Conservation (phyloP, 2,329 filamentous ascomycete species). For the Diaporthe vaccinii region DNA sequence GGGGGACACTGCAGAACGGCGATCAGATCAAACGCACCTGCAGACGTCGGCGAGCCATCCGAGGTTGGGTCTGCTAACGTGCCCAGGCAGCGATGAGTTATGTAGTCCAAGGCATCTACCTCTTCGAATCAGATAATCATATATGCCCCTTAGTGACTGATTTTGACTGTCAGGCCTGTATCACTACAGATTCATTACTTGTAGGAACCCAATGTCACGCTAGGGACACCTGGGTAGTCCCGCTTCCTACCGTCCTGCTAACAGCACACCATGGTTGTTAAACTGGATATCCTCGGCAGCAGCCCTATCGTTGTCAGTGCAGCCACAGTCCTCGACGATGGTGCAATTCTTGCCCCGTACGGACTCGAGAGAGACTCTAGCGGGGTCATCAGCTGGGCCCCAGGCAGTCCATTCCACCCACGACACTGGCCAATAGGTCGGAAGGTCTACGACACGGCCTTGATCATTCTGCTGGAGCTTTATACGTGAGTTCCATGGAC, state of each 20-base stretch:
- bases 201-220: not conserved
- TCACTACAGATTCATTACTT: too few species aligned
- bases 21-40: not conserved
- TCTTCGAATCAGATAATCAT: not conserved
- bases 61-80: not conserved
- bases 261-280: not conserved
- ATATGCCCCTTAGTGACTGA: not conserved
- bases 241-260: not conserved
- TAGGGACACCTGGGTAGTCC: not conserved
- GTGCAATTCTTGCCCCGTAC: slow-evolving; percentile 8
- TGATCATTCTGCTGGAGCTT: slow-evolving; percentile 32
- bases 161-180: not conserved
- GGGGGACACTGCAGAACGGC: not conserved
- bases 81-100: not conserved
- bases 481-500: not conserved
- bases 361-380: not conserved
- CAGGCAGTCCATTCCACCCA: slow-evolving; percentile 1
- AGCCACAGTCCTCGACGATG: not conserved
- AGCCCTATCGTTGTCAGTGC: not conserved
- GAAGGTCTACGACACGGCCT: slow-evolving; percentile 10
- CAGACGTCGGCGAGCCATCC: not conserved
- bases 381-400: slow-evolving; percentile 11
- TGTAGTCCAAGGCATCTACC: not conserved
- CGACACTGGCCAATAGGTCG: slow-evolving; percentile 22
- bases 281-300: not conserved